phyloP scores from a whole-genome alignment of 306 rosid species.

The Dalbergia oliveri region DNA sequence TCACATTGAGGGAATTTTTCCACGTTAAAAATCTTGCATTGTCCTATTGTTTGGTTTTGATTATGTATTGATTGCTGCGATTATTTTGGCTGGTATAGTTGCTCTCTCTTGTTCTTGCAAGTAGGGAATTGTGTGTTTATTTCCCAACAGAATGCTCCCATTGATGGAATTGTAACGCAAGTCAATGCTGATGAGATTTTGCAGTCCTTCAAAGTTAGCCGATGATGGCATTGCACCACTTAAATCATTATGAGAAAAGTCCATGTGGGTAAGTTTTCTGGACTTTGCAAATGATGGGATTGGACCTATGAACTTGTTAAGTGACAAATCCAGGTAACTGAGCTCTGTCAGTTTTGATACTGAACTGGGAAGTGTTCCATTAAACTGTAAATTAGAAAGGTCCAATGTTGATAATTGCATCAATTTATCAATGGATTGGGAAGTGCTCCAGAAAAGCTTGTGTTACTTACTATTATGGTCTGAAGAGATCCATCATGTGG shows the following conservation, averaged over 20 bases:
- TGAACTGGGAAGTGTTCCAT: slow-evolving; percentile 51
- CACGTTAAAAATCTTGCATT: too few relatives aligned
- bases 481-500: slow-evolving; percentile 29
- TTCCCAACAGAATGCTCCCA: slow-evolving; percentile 55
- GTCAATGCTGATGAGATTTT: slow-evolving; percentile 35
- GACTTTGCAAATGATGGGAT: slow-evolving; percentile 51
- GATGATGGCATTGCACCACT: slow-evolving; percentile 47
- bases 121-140: too few relatives aligned
- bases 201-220: slow-evolving; percentile 44
- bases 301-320: slow-evolving; percentile 46
- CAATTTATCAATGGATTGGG: slow-evolving; percentile 36
- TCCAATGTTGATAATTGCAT: slow-evolving; percentile 38
- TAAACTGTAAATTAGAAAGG: slow-evolving; percentile 36
- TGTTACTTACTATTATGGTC: slow-evolving; percentile 12
- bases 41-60: too few relatives aligned
- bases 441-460: slow-evolving; percentile 51
- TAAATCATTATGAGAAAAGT: slow-evolving; percentile 54
- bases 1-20: too few relatives aligned
- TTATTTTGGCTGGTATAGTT: too few relatives aligned
- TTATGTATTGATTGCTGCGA: too few relatives aligned
- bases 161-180: slow-evolving; percentile 31
- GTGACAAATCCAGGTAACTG: slow-evolving; percentile 47
- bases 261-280: slow-evolving; percentile 38
- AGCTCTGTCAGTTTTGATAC: slow-evolving; percentile 48
- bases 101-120: too few relatives aligned